Conservation (phyloP, 1,284 basidiomycete species). For the Wallemia hederae region DNA sequence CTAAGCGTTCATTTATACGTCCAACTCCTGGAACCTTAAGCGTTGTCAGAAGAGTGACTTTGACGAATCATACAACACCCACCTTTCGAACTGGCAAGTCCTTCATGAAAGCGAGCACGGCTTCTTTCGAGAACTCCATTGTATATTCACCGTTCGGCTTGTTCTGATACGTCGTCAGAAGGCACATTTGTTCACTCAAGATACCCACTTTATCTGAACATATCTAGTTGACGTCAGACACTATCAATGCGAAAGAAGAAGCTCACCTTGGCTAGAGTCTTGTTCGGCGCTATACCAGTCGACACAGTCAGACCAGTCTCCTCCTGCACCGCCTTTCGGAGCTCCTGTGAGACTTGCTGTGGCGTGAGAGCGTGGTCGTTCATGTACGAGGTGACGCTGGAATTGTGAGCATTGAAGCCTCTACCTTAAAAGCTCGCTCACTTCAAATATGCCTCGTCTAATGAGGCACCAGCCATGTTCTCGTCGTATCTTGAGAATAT, state of each 20-base stretch:
- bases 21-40: slow-evolving; percentile 50
- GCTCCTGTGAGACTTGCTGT: slow-evolving; percentile 42
- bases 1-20: slow-evolving; percentile 50
- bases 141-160: slow-evolving; percentile 79
- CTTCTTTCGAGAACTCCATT: slow-evolving; percentile 32
- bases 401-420: not conserved
- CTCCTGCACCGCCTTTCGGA: slow-evolving; percentile 36
- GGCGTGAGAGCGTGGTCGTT: slow-evolving; percentile 30
- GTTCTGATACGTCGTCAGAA: slow-evolving; percentile 24
- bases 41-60: not conserved
- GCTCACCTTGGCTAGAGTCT: slow-evolving; percentile 1
- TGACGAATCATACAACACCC: not conserved
- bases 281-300: slow-evolving; percentile 27
- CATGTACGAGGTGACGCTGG: slow-evolving; percentile 49
- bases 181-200: not conserved
- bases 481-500: slow-evolving; percentile 51
- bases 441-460: slow-evolving; percentile 75
- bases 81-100: slow-evolving; percentile 41
- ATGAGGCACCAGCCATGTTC: slow-evolving; percentile 43
- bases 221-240: slow-evolving; percentile 29
- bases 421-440: slow-evolving; percentile 16
- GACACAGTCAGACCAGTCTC: slow-evolving; percentile 69
- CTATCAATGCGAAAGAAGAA: not conserved
- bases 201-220: slow-evolving; percentile 40
- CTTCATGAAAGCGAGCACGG: slow-evolving; percentile 40